Conservation (phyloP, 2,329 filamentous ascomycete genomes). For the Calcarisporium arbuscula region DNA sequence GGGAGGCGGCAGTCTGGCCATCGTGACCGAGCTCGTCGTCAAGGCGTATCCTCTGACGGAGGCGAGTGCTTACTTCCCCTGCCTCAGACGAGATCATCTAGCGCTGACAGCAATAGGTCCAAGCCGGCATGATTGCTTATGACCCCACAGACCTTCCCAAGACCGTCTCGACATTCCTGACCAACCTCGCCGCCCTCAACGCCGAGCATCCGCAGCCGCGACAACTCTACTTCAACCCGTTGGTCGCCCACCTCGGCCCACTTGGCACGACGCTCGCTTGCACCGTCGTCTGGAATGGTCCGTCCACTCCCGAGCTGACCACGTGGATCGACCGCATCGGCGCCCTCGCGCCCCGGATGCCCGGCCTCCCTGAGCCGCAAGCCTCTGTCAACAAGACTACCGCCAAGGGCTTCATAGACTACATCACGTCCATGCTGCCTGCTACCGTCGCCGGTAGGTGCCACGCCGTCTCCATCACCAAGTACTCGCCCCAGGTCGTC, state of each 20-base stretch:
- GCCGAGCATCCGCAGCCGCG: slow-evolving; percentile 3
- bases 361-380: slow-evolving; percentile 12
- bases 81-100: no score
- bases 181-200: slow-evolving; percentile 9
- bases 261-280: no score
- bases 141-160: slow-evolving; percentile 21
- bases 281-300: no score
- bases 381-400: slow-evolving; percentile 21
- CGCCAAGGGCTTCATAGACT: no score
- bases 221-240: slow-evolving; percentile 9
- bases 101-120: no score
- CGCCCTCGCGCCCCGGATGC: not conserved
- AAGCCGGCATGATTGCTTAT: slow-evolving; percentile 20
- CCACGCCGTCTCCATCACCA: no score
- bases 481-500: no score
- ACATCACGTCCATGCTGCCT: no score
- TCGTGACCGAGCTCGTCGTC: slow-evolving; percentile 33
- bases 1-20: slow-evolving; percentile 30
- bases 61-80: slow-evolving; percentile 1
- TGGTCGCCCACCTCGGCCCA: not conserved
- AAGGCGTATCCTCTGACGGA: slow-evolving; percentile 25
- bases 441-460: no score
- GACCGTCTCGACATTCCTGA: slow-evolving; percentile 17
- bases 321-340: not conserved
- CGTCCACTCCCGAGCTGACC: not conserved